Evolutionary conservation across 106 monocot genomes (phyloP).

Genomic region (Cymbidium sinense): DNA sequence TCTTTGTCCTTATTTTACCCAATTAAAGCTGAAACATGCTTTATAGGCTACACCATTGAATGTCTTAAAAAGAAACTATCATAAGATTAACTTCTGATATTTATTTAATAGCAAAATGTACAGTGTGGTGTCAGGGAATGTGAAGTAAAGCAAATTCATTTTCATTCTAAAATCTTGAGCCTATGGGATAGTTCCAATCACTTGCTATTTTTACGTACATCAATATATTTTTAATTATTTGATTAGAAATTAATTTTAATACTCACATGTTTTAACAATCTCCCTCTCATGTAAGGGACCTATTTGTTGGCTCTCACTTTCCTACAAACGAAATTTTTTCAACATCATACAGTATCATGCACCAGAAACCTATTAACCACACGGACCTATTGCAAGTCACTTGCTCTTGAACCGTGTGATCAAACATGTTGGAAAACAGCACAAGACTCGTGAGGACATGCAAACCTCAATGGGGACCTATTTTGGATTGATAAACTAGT

Average conservation of each 20-base stretch:
- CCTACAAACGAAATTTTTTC: background rate
- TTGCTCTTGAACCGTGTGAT: no score
- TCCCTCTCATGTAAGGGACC: background rate
- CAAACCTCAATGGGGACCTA: no score
- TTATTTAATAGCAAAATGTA: background rate
- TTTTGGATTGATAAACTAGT: no score
- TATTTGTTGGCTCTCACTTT: background rate
- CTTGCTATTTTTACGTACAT: no score
- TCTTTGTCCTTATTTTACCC: background rate
- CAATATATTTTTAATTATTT: background rate
- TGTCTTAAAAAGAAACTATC: background rate
- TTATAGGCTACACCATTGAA: background rate
- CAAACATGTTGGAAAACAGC: no score
- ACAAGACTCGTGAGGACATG: no score
- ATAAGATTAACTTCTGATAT: background rate
- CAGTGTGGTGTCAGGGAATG: background rate
- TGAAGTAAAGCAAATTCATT: background rate
- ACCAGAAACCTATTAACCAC: background rate
- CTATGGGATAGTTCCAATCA: background rate
- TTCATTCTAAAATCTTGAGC: background rate
- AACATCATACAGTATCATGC: background rate
- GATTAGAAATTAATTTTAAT: background rate
- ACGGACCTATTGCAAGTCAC: background rate
- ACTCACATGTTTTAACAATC: background rate
- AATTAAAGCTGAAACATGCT: background rate